phyloP scores from a whole-genome alignment of 805 yeast species.

The Candida nemodendra region DNA sequence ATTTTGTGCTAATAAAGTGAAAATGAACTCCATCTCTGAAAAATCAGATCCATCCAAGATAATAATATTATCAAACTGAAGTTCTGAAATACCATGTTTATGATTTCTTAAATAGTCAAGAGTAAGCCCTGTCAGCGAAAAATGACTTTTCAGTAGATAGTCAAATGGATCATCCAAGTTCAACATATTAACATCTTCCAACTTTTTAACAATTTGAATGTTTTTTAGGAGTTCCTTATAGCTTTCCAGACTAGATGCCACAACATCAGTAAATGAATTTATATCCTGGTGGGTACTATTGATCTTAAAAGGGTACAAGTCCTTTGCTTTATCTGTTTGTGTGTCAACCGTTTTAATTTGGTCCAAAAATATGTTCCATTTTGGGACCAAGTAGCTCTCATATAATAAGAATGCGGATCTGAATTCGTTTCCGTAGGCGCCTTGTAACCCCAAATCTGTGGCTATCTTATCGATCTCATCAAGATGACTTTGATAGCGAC shows the following conservation, averaged over 20 bases:
- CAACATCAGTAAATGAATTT: constrained; percentile 5
- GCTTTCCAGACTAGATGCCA: constrained; percentile 6
- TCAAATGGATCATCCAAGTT: not conserved
- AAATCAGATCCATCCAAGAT: constrained; percentile 35
- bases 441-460: constrained; percentile 27
- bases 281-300: constrained; percentile 27
- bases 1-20: constrained; percentile 24
- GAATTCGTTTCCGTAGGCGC: constrained; percentile 38
- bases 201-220: not conserved
- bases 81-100: not conserved
- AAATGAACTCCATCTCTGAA: constrained; percentile 32
- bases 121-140: constrained; percentile 2
- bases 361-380: constrained; percentile 25
- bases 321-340: constrained; percentile 23
- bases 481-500: constrained; percentile 14
- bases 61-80: constrained; percentile 31
- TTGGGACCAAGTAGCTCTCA: constrained; percentile 21
- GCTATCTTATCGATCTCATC: constrained; percentile 33
- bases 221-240: constrained; percentile 11
- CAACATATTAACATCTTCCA: constrained; percentile 1
- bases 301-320: constrained; percentile 26
- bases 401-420: constrained; percentile 37
- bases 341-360: constrained; percentile 20
- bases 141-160: not conserved
- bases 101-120: constrained; percentile 4